Base-by-base conservation (phyloP, 1,139 yeast genomes). In the Saccharomycopsis hybrid region DNA sequence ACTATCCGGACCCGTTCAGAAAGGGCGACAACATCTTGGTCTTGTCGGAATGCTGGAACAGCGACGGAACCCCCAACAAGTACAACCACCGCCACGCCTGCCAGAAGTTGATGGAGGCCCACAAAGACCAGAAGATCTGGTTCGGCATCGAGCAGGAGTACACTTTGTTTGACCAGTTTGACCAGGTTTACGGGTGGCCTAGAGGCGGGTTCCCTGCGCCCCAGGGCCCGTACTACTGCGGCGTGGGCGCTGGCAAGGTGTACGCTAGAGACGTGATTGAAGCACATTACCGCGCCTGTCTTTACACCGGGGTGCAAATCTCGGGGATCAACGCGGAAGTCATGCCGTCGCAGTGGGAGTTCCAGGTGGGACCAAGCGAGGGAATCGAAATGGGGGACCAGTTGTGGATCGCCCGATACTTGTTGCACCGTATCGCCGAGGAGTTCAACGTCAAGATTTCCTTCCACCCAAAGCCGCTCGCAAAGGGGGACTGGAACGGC, bases 291-390 rank as follows among this genome's bases (percentile, higher is more conserved):
- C 83, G 95, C 71, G 98, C 98, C 57, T 89, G 97, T 76, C 77
- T 92, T 58, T 85, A 86, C 68, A 82, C 97, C 57, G 97, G 97
- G 65, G 70, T 92, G 61, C 74, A 77, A 66, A 82, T 90, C 60
- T 85, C 96, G 52, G 98, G 98, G 76, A 90, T 92, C 70, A 92
- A 92, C 70, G 98, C 98, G 61, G 98, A 92, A 77, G 98, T 92
- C 59, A 92, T 92, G 97, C 98, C 98, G 53, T 88, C 97, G 54
- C 98, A 92, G 79, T 92, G 98, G 98, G 98, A 92, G 76, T 92
- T 86, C 86, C 98, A 92, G 77, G 97, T 92, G 61, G 98, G 98
- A 65, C 98, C 98, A 58, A 88, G 97, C 73, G 79, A 72, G 58
- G 98, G 98, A 65, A 90, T 92, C 68, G 70, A 73, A 61, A 90